Percentiles rank a stretch among this genome's conserved stretches.
phyloP scores from a whole-genome alignment of 805 yeast species.

The Teunomyces atbi region DNA sequence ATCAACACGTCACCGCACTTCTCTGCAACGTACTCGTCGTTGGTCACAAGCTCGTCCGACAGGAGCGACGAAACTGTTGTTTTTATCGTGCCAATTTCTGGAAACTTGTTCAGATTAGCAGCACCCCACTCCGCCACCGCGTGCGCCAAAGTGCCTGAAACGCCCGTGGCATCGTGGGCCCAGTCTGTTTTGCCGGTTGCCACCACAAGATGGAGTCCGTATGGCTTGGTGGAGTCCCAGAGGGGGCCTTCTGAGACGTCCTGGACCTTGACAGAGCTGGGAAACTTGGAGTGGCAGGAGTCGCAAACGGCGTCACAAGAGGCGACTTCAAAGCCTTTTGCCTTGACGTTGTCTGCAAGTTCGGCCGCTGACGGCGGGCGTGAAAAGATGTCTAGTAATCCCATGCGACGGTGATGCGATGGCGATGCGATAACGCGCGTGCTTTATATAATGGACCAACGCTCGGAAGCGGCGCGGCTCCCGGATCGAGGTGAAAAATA shows the following conservation, averaged over 20 bases:
- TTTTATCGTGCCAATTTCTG: constrained; percentile 37
- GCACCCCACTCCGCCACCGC: constrained; percentile 41
- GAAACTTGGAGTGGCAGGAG: constrained; percentile 53
- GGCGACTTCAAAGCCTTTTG: constrained; percentile 34
- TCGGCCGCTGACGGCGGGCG: not conserved
- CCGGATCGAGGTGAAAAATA: not conserved
- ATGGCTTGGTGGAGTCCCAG: constrained; percentile 71
- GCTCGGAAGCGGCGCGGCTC: not conserved
- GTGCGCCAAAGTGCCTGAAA: constrained; percentile 43
- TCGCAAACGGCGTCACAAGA: constrained; percentile 54
- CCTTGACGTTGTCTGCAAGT: constrained; percentile 3
- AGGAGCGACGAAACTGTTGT: constrained; percentile 57
- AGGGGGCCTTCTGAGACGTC: constrained; percentile 43
- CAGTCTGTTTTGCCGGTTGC: constrained; percentile 87
- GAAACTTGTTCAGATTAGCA: constrained; percentile 11
- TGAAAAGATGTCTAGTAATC: constrained; percentile 1
- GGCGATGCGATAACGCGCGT: not conserved
- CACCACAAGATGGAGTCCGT: constrained; percentile 69
- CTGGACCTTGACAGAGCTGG: constrained; percentile 46
- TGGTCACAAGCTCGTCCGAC: constrained; percentile 40
- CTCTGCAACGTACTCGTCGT: constrained; percentile 40
- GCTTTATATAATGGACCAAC: not conserved
- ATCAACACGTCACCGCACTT: constrained; percentile 59
- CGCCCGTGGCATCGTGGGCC: constrained; percentile 68
- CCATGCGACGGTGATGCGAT: not conserved